Conservation (phyloP, 2,329 filamentous ascomycete species). For the Lachnellula hyalina region DNA sequence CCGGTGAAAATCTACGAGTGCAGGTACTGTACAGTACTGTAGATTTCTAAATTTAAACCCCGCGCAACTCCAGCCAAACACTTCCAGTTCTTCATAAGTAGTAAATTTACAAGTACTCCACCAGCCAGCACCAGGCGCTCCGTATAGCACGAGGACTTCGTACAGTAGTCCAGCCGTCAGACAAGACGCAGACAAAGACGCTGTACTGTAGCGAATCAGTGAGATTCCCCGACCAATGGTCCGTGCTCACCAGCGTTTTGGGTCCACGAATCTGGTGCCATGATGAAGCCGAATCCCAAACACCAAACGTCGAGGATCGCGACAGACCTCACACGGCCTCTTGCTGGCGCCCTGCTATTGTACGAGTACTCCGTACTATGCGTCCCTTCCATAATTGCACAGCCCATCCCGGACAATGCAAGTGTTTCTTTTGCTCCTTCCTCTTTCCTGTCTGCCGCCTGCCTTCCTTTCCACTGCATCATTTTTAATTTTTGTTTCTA, state of each 20-base stretch:
- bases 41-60: no score
- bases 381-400: constrained; percentile 2
- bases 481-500: constrained; percentile 13
- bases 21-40: no score
- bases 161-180: neutral
- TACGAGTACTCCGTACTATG: neutral
- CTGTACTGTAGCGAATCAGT: neutral
- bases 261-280: constrained; percentile 5
- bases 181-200: no score
- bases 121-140: neutral
- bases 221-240: neutral
- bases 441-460: constrained; percentile 7
- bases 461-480: constrained; percentile 9
- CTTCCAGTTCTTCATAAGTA: no score
- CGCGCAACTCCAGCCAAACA: no score
- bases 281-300: constrained; percentile 23
- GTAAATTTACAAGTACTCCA: no score
- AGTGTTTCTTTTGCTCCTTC: constrained; percentile 18
- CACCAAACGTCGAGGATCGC: constrained; percentile 20
- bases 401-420: constrained; percentile 9
- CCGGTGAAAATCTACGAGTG: no score
- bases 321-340: constrained; percentile 5
- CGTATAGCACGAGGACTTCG: neutral
- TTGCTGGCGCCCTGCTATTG: neutral
- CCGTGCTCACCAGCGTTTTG: neutral